These are phyloP conservation scores for Mycena latifolia DNA, from an alignment of 768 basidiomycete species.

Conservation along the genomic window DNA sequence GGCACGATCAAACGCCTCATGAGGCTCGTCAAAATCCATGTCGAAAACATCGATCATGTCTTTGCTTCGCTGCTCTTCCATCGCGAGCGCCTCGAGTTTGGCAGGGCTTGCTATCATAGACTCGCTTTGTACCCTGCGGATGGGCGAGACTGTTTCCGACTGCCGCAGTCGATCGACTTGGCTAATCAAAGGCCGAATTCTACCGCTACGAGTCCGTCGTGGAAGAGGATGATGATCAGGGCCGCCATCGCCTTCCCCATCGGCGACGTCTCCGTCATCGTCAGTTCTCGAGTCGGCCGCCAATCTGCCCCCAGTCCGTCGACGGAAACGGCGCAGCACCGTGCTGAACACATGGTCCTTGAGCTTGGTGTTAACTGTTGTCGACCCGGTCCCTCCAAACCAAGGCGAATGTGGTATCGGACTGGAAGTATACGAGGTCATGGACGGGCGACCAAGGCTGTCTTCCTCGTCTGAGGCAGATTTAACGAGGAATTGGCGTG, in stretches of 20 bases:
- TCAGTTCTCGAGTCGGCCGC: constrained; percentile 57
- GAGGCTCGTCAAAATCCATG: constrained; percentile 52
- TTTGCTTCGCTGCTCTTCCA: constrained; percentile 49
- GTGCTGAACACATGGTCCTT: constrained; percentile 97
- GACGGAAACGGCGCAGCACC: constrained; percentile 80
- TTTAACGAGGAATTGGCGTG: constrained; percentile 26
- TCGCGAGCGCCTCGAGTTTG: constrained; percentile 50
- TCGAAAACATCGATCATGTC: constrained; percentile 54
- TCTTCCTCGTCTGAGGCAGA: constrained; percentile 50
- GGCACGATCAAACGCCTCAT: constrained; percentile 23
- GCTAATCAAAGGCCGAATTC: constrained; percentile 55
- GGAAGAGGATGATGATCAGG: constrained; percentile 18
- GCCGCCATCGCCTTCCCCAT: constrained; percentile 52
- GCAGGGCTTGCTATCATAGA: constrained; percentile 55
- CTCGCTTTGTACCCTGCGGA: constrained; percentile 80
- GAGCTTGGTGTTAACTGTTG: constrained; percentile 92
- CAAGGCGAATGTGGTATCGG: constrained; percentile 58
- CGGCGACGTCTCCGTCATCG: constrained; percentile 66
- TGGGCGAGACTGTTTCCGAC: constrained; percentile 53
- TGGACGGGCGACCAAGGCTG: constrained; percentile 46
- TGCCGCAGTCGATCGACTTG: constrained; percentile 54
- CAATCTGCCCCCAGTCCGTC: constrained; percentile 59
- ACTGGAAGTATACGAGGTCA: constrained; percentile 53
- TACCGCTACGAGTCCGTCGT: constrained; percentile 42
- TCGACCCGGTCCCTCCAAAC: constrained; percentile 93